A percentile compares a stretch with the other conserved stretches of the same genome.
These are phyloP conservation scores for Oldenlandia corymbosa DNA, from an alignment of 257 asterid species.

Conservation along the genomic window DNA sequence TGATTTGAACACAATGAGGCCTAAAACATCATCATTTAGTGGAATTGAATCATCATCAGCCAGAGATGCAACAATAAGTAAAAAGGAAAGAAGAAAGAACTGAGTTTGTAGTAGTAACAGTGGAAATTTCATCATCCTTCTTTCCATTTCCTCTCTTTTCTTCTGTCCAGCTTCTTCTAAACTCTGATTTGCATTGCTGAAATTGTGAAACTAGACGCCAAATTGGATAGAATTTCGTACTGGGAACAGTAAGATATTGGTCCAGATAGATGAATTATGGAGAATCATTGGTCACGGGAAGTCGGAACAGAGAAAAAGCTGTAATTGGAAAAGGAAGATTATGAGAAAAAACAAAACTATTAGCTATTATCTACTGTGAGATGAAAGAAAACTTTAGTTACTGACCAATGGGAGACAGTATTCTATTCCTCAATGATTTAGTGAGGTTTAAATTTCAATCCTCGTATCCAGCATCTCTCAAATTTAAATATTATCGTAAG, in stretches of 20 bases:
- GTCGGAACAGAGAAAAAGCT: too few relatives aligned
- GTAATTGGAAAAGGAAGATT: conserved; percentile 20
- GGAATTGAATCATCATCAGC: conserved; percentile 30
- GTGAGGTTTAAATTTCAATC: too few relatives aligned
- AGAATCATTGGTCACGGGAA: conserved; percentile 26
- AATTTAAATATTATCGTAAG: too few relatives aligned
- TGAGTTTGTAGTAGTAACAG: conserved; percentile 8
- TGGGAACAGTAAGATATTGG: conserved; percentile 22
- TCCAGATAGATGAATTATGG: conserved; percentile 20
- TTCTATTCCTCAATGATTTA: too few relatives aligned
- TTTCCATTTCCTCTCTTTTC: conserved; percentile 5
- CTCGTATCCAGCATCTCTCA: too few relatives aligned
- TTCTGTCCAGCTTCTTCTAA: neutral
- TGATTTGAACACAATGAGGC: conserved; percentile 87
- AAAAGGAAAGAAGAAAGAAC: conserved; percentile 18
- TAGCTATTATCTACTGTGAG: neutral
- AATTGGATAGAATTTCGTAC: conserved; percentile 16
- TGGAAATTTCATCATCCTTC: conserved; percentile 22
- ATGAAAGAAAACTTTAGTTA: conserved; percentile 11
- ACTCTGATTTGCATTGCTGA: conserved; percentile 23
- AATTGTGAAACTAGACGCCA: conserved; percentile 7
- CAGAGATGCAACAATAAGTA: neutral
- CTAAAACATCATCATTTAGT: conserved; percentile 80
- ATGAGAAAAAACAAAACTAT: conserved; percentile 4
- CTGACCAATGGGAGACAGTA: too few relatives aligned